Conservation (phyloP, 2,329 filamentous ascomycete genomes). For the Xylariaceae sp. region DNA sequence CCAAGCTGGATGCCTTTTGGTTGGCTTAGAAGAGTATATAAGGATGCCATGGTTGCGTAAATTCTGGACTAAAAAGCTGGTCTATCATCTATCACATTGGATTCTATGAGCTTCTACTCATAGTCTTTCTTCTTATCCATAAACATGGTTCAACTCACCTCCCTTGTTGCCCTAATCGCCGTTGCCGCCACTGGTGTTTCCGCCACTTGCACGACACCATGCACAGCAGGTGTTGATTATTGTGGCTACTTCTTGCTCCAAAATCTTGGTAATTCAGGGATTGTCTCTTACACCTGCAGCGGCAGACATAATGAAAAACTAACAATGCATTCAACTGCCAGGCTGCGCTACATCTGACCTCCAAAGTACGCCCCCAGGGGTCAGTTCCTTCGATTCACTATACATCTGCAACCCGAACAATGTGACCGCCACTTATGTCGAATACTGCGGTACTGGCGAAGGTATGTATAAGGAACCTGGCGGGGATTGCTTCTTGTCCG, state of each 20-base stretch:
- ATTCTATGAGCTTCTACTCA: neutral
- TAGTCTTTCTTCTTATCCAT: neutral
- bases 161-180: neutral
- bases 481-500: no score
- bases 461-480: neutral
- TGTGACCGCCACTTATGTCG: neutral
- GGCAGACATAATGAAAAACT: neutral
- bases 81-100: neutral
- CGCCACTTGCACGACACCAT: neutral
- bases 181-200: neutral
- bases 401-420: neutral
- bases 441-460: neutral
- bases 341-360: neutral
- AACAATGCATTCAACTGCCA: neutral
- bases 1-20: no score
- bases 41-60: no score
- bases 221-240: neutral
- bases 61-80: neutral
- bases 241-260: neutral
- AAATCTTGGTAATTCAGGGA: neutral
- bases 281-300: neutral
- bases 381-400: neutral
- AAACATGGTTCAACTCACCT: conserved; percentile 4
- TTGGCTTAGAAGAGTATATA: no score
- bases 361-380: neutral